These are phyloP conservation scores for Apophysomyces ossiformis DNA, from an alignment of 371 early-diverging fungal species.

Conservation along the genomic window DNA sequence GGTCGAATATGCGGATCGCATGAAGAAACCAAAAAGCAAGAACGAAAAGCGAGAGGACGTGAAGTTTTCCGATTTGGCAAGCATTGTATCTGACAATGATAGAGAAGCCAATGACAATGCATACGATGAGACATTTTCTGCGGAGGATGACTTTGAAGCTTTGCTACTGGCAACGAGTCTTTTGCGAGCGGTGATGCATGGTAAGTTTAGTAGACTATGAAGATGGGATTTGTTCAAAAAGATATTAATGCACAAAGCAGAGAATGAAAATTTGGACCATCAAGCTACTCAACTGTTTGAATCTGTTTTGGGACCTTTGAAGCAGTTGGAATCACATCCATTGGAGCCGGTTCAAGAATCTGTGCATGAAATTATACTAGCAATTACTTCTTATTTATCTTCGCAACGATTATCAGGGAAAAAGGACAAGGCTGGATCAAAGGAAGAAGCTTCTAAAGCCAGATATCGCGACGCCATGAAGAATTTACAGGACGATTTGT, in stretches of 20 bases:
- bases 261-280: slow-evolving; percentile 55
- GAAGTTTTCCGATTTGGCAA: slow-evolving; percentile 33
- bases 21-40: slow-evolving; percentile 19
- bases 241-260: slow-evolving; percentile 23
- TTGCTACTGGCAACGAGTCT: slow-evolving; percentile 46
- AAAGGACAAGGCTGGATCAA: slow-evolving; percentile 13
- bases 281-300: slow-evolving; percentile 54
- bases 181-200: slow-evolving; percentile 53
- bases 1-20: slow-evolving; percentile 41
- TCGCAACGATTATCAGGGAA: slow-evolving; percentile 35
- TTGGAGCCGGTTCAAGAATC: slow-evolving; percentile 58
- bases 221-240: background rate
- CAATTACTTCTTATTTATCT: slow-evolving; percentile 50
- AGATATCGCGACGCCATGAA: slow-evolving; percentile 77
- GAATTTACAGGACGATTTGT: slow-evolving; percentile 75
- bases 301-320: slow-evolving; percentile 58
- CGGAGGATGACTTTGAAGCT: slow-evolving; percentile 48
- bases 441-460: slow-evolving; percentile 45
- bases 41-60: background rate
- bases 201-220: slow-evolving; percentile 21
- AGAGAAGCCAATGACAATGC: slow-evolving; percentile 39
- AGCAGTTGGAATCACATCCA: slow-evolving; percentile 55
- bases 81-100: slow-evolving; percentile 40
- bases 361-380: slow-evolving; percentile 62
- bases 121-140: slow-evolving; percentile 57